phyloP scores from a whole-genome alignment of 306 rosid species.

The Cucurbita maxima region DNA sequence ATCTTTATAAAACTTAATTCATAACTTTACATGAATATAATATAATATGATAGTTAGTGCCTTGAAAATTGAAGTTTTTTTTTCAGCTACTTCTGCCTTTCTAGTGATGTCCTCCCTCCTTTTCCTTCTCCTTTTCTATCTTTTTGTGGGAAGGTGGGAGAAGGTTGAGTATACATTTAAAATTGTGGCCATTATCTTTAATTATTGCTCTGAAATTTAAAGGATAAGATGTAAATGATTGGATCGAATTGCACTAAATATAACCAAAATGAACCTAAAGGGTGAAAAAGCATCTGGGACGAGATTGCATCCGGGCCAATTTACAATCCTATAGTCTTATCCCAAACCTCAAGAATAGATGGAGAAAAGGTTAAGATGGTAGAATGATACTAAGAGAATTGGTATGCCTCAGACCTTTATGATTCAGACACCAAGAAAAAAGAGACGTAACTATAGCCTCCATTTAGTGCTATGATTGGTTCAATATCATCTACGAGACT shows the following conservation, averaged over 20 bases:
- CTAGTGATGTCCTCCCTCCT: constrained; percentile 1
- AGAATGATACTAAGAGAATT: not conserved
- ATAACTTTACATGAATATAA: not conserved
- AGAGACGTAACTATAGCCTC: not conserved
- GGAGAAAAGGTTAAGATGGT: not conserved
- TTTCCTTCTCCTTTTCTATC: not conserved
- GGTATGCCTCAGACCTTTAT: not conserved
- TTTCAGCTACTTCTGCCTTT: constrained; percentile 5
- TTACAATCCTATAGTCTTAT: not conserved
- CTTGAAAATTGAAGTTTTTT: constrained; percentile 1
- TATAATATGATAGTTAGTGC: constrained; percentile 5
- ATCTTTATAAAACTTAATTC: not conserved
- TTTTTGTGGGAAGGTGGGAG: constrained; percentile 7
- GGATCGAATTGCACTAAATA: constrained; percentile 1
- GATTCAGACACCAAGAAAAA: constrained; percentile 1
- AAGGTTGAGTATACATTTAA: constrained; percentile 7
- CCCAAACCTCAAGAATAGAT: not conserved
- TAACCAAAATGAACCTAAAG: not conserved
- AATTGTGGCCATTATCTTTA: constrained; percentile 4
- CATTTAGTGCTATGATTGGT: not conserved
- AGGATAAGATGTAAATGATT: not conserved
- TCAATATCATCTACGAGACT: not conserved
- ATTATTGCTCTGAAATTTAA: not conserved
- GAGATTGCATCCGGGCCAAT: not conserved
- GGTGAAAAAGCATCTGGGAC: not conserved